Evolutionary conservation across 2,329 filamentous ascomycete species (phyloP).

Genomic region (Paecilomyces formosus): DNA sequence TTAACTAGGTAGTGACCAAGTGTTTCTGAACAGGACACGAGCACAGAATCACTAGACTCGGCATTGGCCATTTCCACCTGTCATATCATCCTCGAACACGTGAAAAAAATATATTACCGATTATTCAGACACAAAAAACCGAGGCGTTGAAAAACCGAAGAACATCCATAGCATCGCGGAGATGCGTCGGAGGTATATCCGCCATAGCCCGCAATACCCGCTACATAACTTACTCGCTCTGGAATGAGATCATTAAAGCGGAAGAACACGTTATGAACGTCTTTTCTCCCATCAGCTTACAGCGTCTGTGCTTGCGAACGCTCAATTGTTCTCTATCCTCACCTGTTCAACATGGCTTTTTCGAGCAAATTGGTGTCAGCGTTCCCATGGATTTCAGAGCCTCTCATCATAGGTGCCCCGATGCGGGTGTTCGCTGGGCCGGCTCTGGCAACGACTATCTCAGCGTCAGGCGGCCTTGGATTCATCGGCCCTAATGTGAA

Average conservation of each 20-base stretch:
- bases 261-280: not conserved
- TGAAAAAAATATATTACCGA: not conserved
- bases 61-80: not conserved
- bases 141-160: not conserved
- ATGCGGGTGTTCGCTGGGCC: constrained; percentile 60
- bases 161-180: not conserved
- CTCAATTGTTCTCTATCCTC: not conserved
- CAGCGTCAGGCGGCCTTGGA: constrained; percentile 46
- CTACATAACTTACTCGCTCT: no score
- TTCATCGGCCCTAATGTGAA: constrained; percentile 53
- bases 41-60: no score
- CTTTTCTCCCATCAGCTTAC: not conserved
- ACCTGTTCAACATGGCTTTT: not conserved
- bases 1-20: no score
- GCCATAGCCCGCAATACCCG: not conserved
- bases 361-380: not conserved
- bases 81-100: not conserved
- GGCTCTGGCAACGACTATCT: constrained; percentile 55
- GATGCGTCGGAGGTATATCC: not conserved
- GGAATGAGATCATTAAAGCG: not conserved
- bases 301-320: not conserved
- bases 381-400: constrained; percentile 50
- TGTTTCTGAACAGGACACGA: no score
- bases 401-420: constrained; percentile 58
- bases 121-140: not conserved